A percentile compares a stretch with the other conserved stretches of the same genome.
phyloP scores from a whole-genome alignment of 768 basidiomycete species.

The Psilocybe cubensis region DNA sequence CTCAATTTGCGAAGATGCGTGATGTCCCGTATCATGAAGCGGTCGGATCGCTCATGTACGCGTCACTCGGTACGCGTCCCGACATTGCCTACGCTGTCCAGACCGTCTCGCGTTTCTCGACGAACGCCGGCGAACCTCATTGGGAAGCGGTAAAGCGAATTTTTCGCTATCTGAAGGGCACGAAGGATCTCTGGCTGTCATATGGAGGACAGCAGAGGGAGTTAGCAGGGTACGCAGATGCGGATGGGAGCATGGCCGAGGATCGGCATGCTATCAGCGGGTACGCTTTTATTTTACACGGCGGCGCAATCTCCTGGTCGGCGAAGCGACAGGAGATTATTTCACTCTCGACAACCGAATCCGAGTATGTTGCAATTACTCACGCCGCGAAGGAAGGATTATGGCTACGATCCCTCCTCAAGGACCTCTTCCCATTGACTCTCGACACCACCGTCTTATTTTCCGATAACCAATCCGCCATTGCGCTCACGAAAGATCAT shows the following conservation, averaged over 20 bases:
- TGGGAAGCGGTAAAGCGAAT: constrained; percentile 40
- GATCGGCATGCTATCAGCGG: constrained; percentile 21
- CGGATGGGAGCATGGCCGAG: too few relatives aligned
- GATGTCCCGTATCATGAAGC: too few relatives aligned
- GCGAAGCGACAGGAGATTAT: constrained; percentile 6
- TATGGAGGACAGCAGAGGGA: too few relatives aligned
- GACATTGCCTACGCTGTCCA: too few relatives aligned
- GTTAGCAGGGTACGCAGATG: too few relatives aligned
- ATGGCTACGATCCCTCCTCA: not conserved
- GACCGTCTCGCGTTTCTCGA: constrained; percentile 31
- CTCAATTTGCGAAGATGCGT: too few relatives aligned
- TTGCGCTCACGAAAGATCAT: constrained; percentile 2
- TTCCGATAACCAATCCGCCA: not conserved
- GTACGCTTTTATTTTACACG: constrained; percentile 30
- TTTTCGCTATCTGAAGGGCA: constrained; percentile 37
- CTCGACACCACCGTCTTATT: too few relatives aligned
- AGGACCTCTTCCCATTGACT: too few relatives aligned
- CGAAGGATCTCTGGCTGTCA: constrained; percentile 22
- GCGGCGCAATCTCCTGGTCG: constrained; percentile 18
- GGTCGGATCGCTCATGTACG: too few relatives aligned
- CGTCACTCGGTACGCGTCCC: too few relatives aligned
- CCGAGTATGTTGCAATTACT: constrained; percentile 5
- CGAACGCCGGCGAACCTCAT: constrained; percentile 34
- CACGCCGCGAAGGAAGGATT: constrained; percentile 2
- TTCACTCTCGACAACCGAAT: constrained; percentile 4